Conservation (phyloP, 441 rosid species). For the Erodium trifolium region DNA sequence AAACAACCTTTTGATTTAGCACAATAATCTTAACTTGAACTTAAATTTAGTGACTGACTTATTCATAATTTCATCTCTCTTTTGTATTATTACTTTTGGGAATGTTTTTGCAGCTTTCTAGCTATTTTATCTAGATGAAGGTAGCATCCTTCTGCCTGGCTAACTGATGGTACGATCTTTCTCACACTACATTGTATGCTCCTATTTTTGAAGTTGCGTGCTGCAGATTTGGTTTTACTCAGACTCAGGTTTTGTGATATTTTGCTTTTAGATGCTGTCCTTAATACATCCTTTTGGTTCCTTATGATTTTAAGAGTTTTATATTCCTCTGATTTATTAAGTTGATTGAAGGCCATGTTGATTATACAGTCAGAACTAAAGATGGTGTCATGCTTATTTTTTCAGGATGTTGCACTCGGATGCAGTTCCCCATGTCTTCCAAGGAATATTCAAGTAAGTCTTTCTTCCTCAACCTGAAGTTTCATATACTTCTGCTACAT, state of each 20-base stretch:
- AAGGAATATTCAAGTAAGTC: not conserved
- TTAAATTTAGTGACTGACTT: not conserved
- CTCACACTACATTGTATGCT: not conserved
- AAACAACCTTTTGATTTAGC: not conserved
- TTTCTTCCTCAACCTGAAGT: not conserved
- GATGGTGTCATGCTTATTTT: constrained; percentile 1
- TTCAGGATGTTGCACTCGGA: not conserved
- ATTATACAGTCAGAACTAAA: not conserved
- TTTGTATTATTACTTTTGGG: not conserved
- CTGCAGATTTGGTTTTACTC: not conserved
- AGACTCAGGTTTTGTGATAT: not conserved
- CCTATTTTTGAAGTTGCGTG: no score
- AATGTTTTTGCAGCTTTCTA: not conserved
- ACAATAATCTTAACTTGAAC: not conserved
- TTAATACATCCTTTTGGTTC: no score
- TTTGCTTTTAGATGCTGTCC: not conserved
- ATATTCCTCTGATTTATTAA: not conserved
- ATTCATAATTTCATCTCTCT: not conserved
- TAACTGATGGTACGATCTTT: not conserved
- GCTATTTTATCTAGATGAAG: not conserved
- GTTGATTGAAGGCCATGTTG: not conserved
- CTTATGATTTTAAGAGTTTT: not conserved
- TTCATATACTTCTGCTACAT: not conserved
- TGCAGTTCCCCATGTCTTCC: not conserved
- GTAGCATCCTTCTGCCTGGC: not conserved